phyloP scores from a whole-genome alignment of 345 rosid species.

The Aegle marmelos region DNA sequence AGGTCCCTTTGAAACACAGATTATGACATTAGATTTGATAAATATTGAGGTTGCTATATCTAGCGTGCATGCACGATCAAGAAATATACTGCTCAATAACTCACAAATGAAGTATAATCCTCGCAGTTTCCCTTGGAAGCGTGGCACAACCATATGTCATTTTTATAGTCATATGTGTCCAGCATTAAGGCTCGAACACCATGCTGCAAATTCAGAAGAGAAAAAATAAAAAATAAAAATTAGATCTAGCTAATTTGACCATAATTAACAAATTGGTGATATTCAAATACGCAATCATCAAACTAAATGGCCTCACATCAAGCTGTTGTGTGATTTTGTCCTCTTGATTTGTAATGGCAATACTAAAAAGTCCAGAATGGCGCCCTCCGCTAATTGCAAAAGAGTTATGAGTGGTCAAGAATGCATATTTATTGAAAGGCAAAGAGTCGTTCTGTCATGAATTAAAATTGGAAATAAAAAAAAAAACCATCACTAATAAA shows the following conservation, averaged over 20 bases:
- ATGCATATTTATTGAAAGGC: constrained; percentile 59
- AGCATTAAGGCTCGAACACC: constrained; percentile 69
- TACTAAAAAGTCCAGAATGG: constrained; percentile 19
- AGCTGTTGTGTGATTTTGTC: constrained; percentile 34
- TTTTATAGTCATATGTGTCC: constrained; percentile 55
- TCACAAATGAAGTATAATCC: constrained; percentile 56
- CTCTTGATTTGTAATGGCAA: constrained; percentile 33
- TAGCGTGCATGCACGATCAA: too few relatives aligned
- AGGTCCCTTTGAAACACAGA: constrained; percentile 26
- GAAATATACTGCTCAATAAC: constrained; percentile 5
- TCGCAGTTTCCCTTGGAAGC: constrained; percentile 41
- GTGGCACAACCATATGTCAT: constrained; percentile 68
- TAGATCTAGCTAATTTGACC: not conserved
- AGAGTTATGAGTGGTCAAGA: constrained; percentile 62
- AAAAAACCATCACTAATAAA: not conserved
- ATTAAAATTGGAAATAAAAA: not conserved
- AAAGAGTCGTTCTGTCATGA: constrained; percentile 42
- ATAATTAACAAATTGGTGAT: not conserved
- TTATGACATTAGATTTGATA: too few relatives aligned
- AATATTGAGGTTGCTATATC: not conserved
- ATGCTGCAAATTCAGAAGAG: constrained; percentile 30
- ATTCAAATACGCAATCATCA: not conserved
- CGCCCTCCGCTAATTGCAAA: constrained; percentile 45
- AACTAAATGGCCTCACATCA: constrained; percentile 7
- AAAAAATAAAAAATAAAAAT: not conserved